Percentiles rank a stretch among this genome's conserved stretches.
These are phyloP conservation scores for Hirsutella minnesotensis DNA, from an alignment of 2,329 filamentous ascomycete species.

Conservation along the genomic window DNA sequence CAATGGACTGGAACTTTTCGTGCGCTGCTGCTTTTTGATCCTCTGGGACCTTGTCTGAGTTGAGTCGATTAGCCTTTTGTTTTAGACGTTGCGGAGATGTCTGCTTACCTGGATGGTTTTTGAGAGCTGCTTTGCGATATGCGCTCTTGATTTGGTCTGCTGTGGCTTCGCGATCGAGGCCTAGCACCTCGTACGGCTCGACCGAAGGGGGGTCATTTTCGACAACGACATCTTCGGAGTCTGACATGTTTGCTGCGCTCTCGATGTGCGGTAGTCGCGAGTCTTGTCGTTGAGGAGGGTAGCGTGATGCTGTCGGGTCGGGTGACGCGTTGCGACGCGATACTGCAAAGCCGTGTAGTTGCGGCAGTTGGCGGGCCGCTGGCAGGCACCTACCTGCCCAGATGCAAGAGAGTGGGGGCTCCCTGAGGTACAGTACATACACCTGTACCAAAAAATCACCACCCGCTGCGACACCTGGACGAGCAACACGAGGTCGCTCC, in stretches of 20 bases:
- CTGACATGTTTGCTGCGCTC: conserved; percentile 25
- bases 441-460: too few species aligned
- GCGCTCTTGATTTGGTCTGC: conserved; percentile 75
- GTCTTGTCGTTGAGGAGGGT: background rate
- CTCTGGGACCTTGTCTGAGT: conserved; percentile 61
- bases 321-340: conserved; percentile 9
- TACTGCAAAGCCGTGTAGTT: too few species aligned
- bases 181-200: conserved; percentile 72
- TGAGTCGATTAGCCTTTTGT: conserved; percentile 7
- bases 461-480: too few species aligned
- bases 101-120: conserved; percentile 65
- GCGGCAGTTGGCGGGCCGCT: too few species aligned
- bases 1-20: conserved; percentile 75
- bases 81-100: too few species aligned
- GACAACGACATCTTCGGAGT: conserved; percentile 37
- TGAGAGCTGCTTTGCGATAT: conserved; percentile 83
- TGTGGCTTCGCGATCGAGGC: conserved; percentile 57
- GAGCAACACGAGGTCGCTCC: too few species aligned
- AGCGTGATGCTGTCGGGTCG: conserved; percentile 4
- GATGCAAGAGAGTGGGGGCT: too few species aligned
- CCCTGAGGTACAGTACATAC: too few species aligned
- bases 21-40: conserved; percentile 63
- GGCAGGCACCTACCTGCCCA: background rate
- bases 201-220: conserved; percentile 50
- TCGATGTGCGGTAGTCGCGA: conserved; percentile 5